These are phyloP conservation scores for Corylus americana DNA, from an alignment of 306 rosid genomes.

Conservation along the genomic window DNA sequence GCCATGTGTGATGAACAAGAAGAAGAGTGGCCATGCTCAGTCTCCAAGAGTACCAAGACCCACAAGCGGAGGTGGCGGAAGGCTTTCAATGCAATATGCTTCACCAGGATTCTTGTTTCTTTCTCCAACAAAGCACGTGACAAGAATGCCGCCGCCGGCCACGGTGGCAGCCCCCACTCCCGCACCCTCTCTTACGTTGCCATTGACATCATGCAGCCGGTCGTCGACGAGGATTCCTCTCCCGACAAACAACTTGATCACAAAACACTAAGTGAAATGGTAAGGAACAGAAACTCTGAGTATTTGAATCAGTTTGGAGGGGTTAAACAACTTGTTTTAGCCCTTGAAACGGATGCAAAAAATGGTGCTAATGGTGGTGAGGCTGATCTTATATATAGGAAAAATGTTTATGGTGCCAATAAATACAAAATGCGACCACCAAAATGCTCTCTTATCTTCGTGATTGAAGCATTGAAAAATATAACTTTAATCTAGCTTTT, in stretches of 20 bases:
- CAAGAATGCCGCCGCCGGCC: not conserved
- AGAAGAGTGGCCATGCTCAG: too few species aligned
- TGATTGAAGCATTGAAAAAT: constrained; percentile 21
- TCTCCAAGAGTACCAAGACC: not conserved
- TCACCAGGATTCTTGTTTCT: constrained; percentile 20
- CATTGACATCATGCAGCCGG: constrained; percentile 10
- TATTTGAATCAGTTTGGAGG: constrained; percentile 16
- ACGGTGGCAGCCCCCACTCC: not conserved
- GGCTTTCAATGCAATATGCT: constrained; percentile 26
- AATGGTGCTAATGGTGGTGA: not conserved
- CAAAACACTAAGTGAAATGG: constrained; percentile 5
- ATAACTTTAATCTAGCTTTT: constrained; percentile 13
- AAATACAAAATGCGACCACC: constrained; percentile 8
- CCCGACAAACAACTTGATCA: not conserved
- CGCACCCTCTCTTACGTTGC: constrained; percentile 18
- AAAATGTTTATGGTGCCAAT: constrained; percentile 5
- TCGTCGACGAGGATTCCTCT: not conserved
- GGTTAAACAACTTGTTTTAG: not conserved
- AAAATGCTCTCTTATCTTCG: constrained; percentile 8
- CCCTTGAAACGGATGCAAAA: not conserved
- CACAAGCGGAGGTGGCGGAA: constrained; percentile 25
- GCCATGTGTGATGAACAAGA: not conserved
- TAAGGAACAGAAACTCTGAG: constrained; percentile 20
- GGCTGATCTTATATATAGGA: constrained; percentile 9
- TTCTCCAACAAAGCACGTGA: constrained; percentile 1